These are phyloP conservation scores for Lentinula sp. DNA, from an alignment of 768 basidiomycete species.

Conservation along the genomic window DNA sequence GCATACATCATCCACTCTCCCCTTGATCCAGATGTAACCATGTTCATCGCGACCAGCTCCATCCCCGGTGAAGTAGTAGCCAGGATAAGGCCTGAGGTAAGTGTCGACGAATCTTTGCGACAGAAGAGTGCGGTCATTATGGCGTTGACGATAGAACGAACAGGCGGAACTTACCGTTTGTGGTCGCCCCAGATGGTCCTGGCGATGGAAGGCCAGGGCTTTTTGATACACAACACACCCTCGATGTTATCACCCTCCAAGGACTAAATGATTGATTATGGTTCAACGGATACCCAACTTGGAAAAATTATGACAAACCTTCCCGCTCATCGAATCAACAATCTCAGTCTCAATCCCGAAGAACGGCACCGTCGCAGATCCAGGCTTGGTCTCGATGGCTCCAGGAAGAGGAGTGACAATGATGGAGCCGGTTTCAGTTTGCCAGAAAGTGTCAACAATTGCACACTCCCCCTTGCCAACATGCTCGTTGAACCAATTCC, in stretches of 20 bases:
- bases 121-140: not conserved
- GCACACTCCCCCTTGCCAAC: constrained; percentile 87
- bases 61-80: constrained; percentile 95
- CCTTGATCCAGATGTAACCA: constrained; percentile 99
- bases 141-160: constrained; percentile 33
- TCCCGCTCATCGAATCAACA: constrained; percentile 77
- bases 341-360: constrained; percentile 90
- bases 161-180: constrained; percentile 48
- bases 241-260: constrained; percentile 80
- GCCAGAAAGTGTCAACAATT: constrained; percentile 91
- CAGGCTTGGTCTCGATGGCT: constrained; percentile 93
- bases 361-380: constrained; percentile 96
- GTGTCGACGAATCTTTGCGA: constrained; percentile 34
- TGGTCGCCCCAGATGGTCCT: constrained; percentile 91
- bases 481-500: constrained; percentile 98
- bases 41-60: constrained; percentile 92
- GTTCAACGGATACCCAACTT: not conserved
- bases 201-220: constrained; percentile 94
- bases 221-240: constrained; percentile 81
- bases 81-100: constrained; percentile 74
- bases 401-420: constrained; percentile 95
- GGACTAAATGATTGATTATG: not conserved
- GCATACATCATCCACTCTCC: constrained; percentile 81
- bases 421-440: constrained; percentile 93
- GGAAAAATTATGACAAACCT: constrained; percentile 26